phyloP scores from a whole-genome alignment of 129 eudicot species.

The Pulicaria dysenterica region DNA sequence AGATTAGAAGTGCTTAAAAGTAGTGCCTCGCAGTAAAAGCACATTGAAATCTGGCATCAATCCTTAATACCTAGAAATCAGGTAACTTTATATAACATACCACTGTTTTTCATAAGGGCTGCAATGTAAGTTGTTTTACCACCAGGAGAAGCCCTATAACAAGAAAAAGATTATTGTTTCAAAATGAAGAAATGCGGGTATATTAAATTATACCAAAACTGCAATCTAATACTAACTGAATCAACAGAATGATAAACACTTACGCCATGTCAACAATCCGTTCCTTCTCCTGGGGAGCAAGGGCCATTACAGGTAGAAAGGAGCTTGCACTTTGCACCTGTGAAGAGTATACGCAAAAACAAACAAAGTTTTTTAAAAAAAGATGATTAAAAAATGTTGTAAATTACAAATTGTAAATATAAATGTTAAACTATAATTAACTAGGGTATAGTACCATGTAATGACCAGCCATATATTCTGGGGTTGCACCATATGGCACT shows the following conservation, averaged over 20 bases:
- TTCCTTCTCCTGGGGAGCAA: slow-evolving; percentile 95
- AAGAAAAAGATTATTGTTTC: slow-evolving; percentile 11
- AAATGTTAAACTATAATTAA: not conserved
- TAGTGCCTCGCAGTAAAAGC: not conserved
- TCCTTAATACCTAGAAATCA: not conserved
- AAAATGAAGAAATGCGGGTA: not conserved
- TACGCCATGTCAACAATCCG: slow-evolving; percentile 94
- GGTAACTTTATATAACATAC: slow-evolving; percentile 34
- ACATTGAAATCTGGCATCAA: not conserved
- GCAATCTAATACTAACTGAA: too few relatives aligned
- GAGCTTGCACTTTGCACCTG: slow-evolving; percentile 98
- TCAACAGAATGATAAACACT: slow-evolving; percentile 22
- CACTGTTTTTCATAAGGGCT: slow-evolving; percentile 93
- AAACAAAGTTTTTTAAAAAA: not conserved
- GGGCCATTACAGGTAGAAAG: slow-evolving; percentile 94
- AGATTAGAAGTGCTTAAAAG: not conserved
- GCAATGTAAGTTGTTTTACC: slow-evolving; percentile 97
- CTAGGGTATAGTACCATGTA: slow-evolving; percentile 65
- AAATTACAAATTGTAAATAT: not conserved
- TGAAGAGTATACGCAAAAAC: slow-evolving; percentile 18
- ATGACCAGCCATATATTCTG: slow-evolving; percentile 97
- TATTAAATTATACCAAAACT: not conserved
- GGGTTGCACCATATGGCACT: slow-evolving; percentile 99
- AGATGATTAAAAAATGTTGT: too few relatives aligned
- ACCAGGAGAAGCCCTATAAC: slow-evolving; percentile 95